Conservation (phyloP, 129 eudicot genomes). For the Tagetes erecta region DNA sequence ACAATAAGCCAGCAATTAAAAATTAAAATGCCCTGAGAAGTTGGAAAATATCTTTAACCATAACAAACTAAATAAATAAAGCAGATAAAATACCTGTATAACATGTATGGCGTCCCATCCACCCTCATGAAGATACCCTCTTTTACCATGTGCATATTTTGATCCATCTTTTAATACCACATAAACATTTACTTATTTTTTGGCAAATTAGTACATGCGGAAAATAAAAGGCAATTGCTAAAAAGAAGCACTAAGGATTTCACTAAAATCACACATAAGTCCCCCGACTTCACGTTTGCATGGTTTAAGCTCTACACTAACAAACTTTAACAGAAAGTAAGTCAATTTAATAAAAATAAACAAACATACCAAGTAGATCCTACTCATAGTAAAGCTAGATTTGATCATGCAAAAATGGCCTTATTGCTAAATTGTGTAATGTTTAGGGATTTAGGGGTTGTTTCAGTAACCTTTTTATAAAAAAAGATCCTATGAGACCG, state of each 20-base stretch:
- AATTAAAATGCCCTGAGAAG: background rate
- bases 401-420: background rate
- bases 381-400: too few relatives aligned
- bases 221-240: background rate
- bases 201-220: slow-evolving; percentile 22
- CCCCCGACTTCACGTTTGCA: background rate
- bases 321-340: background rate
- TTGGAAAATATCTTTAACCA: background rate
- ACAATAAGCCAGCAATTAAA: slow-evolving; percentile 9
- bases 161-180: slow-evolving; percentile 69
- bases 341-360: background rate
- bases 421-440: background rate
- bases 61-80: slow-evolving; percentile 1
- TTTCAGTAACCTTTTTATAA: background rate
- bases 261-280: background rate
- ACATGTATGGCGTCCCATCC: slow-evolving; percentile 99
- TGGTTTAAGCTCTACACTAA: background rate
- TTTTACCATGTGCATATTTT: slow-evolving; percentile 76
- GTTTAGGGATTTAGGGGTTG: background rate
- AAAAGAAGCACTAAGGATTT: background rate
- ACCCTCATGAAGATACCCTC: slow-evolving; percentile 94
- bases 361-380: too few relatives aligned
- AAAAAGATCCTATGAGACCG: background rate
- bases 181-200: background rate
- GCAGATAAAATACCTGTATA: slow-evolving; percentile 57